Conservation (phyloP, 2,329 filamentous ascomycete species). For the Graphium sp. region DNA sequence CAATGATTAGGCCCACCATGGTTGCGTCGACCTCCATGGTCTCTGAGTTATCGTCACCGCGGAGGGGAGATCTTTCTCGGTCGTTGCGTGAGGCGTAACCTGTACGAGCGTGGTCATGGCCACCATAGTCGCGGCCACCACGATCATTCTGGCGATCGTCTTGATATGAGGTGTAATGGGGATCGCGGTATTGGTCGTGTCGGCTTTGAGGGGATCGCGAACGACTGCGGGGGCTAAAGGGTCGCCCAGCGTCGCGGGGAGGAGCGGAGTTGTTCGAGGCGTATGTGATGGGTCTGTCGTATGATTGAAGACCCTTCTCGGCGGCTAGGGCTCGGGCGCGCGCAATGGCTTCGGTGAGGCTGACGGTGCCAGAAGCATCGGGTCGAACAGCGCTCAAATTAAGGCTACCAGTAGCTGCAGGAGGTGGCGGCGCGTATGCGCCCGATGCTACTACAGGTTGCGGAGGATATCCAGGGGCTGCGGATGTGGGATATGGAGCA, state of each 20-base stretch:
- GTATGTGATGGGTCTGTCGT: constrained; percentile 37
- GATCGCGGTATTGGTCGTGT: constrained; percentile 56
- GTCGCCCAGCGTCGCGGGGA: constrained; percentile 24
- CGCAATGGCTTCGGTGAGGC: constrained; percentile 68
- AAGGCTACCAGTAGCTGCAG: constrained; percentile 57
- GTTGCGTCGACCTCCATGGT: constrained; percentile 76
- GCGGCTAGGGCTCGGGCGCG: constrained; percentile 71
- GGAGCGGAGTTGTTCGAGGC: constrained; percentile 17
- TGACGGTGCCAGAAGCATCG: constrained; percentile 64
- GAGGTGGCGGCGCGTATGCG: constrained; percentile 41
- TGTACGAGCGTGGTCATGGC: constrained; percentile 51
- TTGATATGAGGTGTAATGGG: constrained; percentile 68
- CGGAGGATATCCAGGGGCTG: constrained; percentile 16
- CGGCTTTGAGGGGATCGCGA: constrained; percentile 56
- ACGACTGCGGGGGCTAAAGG: constrained; percentile 29
- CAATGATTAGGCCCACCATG: constrained; percentile 80
- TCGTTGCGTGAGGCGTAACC: constrained; percentile 24
- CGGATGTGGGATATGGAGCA: constrained; percentile 13
- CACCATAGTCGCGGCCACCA: constrained; percentile 25
- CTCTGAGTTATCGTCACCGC: constrained; percentile 55
- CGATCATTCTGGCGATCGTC: constrained; percentile 66
- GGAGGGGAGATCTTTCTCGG: constrained; percentile 41
- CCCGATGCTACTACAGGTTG: constrained; percentile 17
- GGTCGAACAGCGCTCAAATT: constrained; percentile 70
- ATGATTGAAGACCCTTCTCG: constrained; percentile 54